Evolutionary conservation across 192 early-diverging fungal species (phyloP).

Genomic region (Jimgerdemannia flammicorona): DNA sequence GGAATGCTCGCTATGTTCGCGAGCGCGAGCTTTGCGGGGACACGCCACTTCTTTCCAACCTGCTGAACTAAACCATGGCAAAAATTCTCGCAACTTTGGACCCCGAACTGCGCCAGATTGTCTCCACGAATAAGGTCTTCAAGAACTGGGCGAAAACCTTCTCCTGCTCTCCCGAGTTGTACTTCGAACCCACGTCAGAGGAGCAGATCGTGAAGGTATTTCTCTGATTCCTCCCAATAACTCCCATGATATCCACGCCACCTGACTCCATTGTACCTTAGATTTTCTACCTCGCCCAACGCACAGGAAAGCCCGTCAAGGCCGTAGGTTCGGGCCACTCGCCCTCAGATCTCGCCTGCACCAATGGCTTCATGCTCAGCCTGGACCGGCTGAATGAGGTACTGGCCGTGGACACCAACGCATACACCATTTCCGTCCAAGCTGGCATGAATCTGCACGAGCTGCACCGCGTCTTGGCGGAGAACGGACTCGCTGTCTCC

Average conservation of each 20-base stretch:
- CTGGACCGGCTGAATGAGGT: constrained; percentile 60
- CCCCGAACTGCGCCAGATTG: constrained; percentile 17
- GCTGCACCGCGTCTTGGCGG: constrained; percentile 50
- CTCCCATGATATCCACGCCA: neutral
- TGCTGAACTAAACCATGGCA: neutral
- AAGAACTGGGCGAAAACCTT: constrained; percentile 72
- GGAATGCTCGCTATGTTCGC: too few relatives aligned
- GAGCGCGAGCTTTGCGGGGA: too few relatives aligned
- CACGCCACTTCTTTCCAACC: too few relatives aligned
- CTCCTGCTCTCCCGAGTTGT: constrained; percentile 47
- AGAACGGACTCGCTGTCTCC: constrained; percentile 59
- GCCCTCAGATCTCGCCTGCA: constrained; percentile 70
- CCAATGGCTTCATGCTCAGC: constrained; percentile 61
- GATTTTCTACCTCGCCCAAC: constrained; percentile 41
- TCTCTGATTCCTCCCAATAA: neutral
- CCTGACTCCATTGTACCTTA: constrained; percentile 12
- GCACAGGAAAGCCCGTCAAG: constrained; percentile 48
- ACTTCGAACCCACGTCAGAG: constrained; percentile 58
- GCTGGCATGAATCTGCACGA: constrained; percentile 62
- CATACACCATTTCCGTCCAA: constrained; percentile 53
- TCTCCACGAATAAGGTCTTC: constrained; percentile 29
- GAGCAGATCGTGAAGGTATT: constrained; percentile 54
- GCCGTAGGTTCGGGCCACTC: constrained; percentile 71
- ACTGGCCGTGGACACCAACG: constrained; percentile 42
- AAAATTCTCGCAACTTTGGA: neutral